Conservation (phyloP, 352 stramenopile species). For the Phytophthora pistaciae region DNA sequence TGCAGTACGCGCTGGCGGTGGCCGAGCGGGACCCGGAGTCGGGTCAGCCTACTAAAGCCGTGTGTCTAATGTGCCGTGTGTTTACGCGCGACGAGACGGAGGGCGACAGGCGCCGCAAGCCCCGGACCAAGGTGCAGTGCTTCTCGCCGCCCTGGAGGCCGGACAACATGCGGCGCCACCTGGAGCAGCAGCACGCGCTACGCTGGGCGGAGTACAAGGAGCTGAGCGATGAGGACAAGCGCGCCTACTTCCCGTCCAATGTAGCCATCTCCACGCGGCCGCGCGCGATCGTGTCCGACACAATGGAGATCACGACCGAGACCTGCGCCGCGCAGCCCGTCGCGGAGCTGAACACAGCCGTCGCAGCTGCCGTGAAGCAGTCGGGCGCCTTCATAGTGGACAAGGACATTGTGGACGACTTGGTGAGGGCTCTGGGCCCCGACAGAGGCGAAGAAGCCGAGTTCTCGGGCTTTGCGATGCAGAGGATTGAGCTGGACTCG, state of each 20-base stretch:
- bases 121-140: conserved; percentile 27
- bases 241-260: conserved; percentile 29
- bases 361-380: not conserved
- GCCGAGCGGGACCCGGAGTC: conserved; percentile 18
- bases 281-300: not conserved
- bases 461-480: conserved; percentile 15
- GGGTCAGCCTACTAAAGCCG: conserved; percentile 13
- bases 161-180: conserved; percentile 42
- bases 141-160: conserved; percentile 39
- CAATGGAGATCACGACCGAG: not conserved
- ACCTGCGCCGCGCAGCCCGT: not conserved
- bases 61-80: conserved; percentile 31
- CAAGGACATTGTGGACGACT: conserved; percentile 23
- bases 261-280: conserved; percentile 16
- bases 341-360: conserved; percentile 5
- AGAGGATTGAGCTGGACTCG: conserved; percentile 11
- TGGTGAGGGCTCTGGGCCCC: conserved; percentile 3
- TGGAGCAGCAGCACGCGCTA: conserved; percentile 37
- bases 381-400: conserved; percentile 24
- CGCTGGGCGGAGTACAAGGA: conserved; percentile 29
- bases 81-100: conserved; percentile 33
- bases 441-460: not conserved
- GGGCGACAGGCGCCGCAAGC: conserved; percentile 34
- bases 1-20: conserved; percentile 31
- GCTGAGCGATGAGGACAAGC: conserved; percentile 24